These are phyloP conservation scores for Blumeria hordei DNA, from an alignment of 2,329 filamentous ascomycete species.

Conservation along the genomic window DNA sequence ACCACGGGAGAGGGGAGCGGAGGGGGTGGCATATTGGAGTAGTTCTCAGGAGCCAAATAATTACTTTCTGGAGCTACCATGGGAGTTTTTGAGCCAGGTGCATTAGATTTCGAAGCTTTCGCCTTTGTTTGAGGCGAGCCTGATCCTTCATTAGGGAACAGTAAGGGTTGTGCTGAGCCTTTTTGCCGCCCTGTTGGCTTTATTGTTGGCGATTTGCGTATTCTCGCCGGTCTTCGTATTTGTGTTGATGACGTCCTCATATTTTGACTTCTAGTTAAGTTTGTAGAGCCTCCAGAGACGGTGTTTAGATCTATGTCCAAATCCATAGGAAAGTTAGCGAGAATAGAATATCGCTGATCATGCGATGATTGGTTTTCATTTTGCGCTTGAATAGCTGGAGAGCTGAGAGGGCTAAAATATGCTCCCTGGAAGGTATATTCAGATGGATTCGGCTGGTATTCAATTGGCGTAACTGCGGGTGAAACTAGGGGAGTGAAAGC, in stretches of 20 bases:
- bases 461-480: constrained; percentile 61
- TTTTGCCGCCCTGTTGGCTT: constrained; percentile 21
- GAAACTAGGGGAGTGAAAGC: constrained; percentile 62
- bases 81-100: constrained; percentile 9
- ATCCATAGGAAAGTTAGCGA: constrained; percentile 14
- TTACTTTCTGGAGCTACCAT: constrained; percentile 36
- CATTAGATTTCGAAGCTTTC: constrained; percentile 1
- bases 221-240: constrained; percentile 10
- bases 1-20: constrained; percentile 42
- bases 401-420: constrained; percentile 67
- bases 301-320: constrained; percentile 12
- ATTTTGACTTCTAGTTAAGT: constrained; percentile 2
- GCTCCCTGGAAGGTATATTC: constrained; percentile 35
- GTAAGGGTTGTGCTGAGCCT: constrained; percentile 18
- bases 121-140: too few relatives aligned
- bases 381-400: constrained; percentile 55
- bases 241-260: constrained; percentile 5
- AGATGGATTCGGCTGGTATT: constrained; percentile 35
- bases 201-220: constrained; percentile 18
- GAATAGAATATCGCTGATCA: constrained; percentile 18
- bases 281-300: constrained; percentile 7
- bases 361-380: constrained; percentile 22
- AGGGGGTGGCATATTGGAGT: constrained; percentile 42
- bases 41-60: constrained; percentile 37
- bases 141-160: constrained; percentile 15